phyloP scores from a whole-genome alignment of 805 yeast genomes.

The Wickerhamomyces xylosicus region DNA sequence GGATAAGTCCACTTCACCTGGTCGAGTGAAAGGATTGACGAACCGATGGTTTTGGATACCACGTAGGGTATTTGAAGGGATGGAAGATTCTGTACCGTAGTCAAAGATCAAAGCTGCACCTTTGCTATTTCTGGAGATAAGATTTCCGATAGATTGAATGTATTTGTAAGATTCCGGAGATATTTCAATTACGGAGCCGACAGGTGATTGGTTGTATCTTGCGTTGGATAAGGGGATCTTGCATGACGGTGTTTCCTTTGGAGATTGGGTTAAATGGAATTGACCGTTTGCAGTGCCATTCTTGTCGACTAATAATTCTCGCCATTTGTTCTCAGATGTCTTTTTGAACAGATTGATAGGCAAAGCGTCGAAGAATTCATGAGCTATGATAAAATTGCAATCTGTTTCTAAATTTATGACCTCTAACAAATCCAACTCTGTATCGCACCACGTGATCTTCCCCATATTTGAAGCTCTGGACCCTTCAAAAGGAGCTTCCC shows the following conservation, averaged over 20 bases:
- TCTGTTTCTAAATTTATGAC: constrained; percentile 3
- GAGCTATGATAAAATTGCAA: constrained; percentile 65
- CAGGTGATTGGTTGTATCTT: constrained; percentile 43
- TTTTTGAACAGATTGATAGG: constrained; percentile 64
- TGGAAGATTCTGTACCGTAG: constrained; percentile 53
- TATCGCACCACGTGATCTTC: constrained; percentile 47
- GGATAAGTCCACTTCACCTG: constrained; percentile 75
- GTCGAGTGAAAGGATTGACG: constrained; percentile 64
- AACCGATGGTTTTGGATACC: constrained; percentile 66
- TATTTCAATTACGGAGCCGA: constrained; percentile 54
- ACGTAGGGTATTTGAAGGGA: constrained; percentile 65
- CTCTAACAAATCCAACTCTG: constrained; percentile 34
- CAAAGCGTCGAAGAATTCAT: constrained; percentile 81
- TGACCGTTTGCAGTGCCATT: constrained; percentile 13
- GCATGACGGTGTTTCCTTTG: constrained; percentile 53
- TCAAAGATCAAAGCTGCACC: constrained; percentile 73
- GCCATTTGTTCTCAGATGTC: constrained; percentile 65
- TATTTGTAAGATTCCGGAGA: constrained; percentile 65
- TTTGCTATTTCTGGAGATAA: constrained; percentile 24
- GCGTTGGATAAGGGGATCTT: constrained; percentile 38
- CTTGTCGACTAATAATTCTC: constrained; percentile 63
- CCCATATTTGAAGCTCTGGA: constrained; percentile 27
- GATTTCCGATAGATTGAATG: constrained; percentile 38
- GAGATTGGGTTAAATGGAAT: constrained; percentile 50
- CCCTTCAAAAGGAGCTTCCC: constrained; percentile 26